Percentiles rank a stretch among this genome's conserved stretches.
phyloP scores from a whole-genome alignment of 495 filamentous ascomycete genomes.

The Glutinoglossum americanum region DNA sequence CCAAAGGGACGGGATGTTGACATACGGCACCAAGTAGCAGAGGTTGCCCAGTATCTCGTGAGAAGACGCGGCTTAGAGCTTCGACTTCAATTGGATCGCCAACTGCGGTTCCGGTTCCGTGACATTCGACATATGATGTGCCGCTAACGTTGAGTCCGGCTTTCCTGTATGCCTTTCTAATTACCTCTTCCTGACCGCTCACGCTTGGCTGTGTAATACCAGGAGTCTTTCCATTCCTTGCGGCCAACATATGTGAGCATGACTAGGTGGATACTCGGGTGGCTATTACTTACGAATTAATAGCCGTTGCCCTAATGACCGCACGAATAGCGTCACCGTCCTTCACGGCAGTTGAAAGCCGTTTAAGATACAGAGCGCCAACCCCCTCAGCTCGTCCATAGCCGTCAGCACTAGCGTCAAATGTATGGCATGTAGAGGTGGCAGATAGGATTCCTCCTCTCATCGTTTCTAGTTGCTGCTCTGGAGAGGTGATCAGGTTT shows the following conservation, averaged over 20 bases:
- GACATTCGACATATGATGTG: constrained; percentile 18
- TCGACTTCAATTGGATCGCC: background rate
- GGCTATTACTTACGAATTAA: too few relatives aligned
- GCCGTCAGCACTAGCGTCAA: constrained; percentile 21
- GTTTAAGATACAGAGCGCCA: constrained; percentile 20
- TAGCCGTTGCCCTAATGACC: constrained; percentile 17
- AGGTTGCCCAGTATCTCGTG: too few relatives aligned
- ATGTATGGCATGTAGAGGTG: constrained; percentile 18
- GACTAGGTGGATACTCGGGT: too few relatives aligned
- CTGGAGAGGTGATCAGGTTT: background rate
- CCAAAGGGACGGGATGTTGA: too few relatives aligned
- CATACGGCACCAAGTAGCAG: too few relatives aligned
- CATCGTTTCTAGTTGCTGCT: background rate
- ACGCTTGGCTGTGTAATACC: constrained; percentile 10
- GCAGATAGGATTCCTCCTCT: constrained; percentile 4
- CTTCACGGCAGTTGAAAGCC: constrained; percentile 15
- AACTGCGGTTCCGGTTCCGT: constrained; percentile 21
- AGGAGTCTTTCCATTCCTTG: constrained; percentile 18
- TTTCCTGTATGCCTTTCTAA: constrained; percentile 11
- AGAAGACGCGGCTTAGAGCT: background rate
- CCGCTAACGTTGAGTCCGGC: constrained; percentile 9
- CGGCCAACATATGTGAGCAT: too few relatives aligned
- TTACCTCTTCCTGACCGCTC: constrained; percentile 15
- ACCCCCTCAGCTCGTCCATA: constrained; percentile 24
- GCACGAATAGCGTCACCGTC: constrained; percentile 19